Percentiles rank a stretch among this genome's conserved stretches.
Evolutionary conservation across 768 basidiomycete genomes (phyloP).

Genomic region (Sporobolomyces roseus): DNA sequence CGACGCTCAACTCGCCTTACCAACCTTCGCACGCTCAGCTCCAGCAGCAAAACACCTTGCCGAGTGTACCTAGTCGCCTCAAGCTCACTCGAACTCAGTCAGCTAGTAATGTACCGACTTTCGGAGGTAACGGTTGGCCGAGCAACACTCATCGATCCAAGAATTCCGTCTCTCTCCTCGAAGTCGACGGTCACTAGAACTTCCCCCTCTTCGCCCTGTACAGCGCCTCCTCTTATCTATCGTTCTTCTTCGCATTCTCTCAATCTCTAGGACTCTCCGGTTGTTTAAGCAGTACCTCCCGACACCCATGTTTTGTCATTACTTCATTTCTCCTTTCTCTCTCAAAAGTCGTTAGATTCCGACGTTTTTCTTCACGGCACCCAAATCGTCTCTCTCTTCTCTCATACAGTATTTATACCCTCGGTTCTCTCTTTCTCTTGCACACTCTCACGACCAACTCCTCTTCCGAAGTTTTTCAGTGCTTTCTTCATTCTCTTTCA

Average conservation of each 20-base stretch:
- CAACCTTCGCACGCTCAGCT: not conserved
- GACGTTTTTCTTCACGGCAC: no score
- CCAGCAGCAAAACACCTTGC: no score
- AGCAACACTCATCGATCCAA: constrained; percentile 1
- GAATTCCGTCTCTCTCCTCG: constrained; percentile 9
- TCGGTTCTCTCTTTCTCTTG: not conserved
- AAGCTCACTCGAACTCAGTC: constrained; percentile 28
- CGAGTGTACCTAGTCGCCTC: constrained; percentile 10
- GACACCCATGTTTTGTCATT: not conserved
- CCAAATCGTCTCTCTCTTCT: not conserved
- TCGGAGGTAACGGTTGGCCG: not conserved
- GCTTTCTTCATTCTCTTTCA: no score
- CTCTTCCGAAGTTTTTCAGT: no score
- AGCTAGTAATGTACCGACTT: constrained; percentile 17
- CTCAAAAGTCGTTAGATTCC: not conserved
- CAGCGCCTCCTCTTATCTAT: not conserved
- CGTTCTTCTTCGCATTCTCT: not conserved
- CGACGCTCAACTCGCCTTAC: not conserved
- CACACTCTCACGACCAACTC: not conserved
- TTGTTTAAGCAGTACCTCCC: no score
- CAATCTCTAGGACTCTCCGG: not conserved
- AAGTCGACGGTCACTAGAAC: constrained; percentile 20
- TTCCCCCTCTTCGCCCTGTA: not conserved
- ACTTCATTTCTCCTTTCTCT: not conserved
- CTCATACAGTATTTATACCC: not conserved